Evolutionary conservation across 179 eudicot species (phyloP).

Genomic region (Spergularia azorica): DNA sequence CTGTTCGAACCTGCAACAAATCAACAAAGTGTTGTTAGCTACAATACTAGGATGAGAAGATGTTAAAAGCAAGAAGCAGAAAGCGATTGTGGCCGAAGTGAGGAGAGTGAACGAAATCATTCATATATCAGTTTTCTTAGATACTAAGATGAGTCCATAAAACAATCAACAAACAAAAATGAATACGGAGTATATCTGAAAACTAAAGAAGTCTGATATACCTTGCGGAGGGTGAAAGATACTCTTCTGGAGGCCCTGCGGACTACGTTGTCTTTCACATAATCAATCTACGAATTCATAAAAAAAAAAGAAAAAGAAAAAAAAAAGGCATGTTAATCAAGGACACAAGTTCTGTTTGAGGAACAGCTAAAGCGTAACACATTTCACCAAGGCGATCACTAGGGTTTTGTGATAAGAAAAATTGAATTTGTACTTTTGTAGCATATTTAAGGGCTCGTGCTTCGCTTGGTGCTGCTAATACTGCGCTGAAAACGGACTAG

Average conservation of each 20-base stretch:
- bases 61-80: too few species aligned
- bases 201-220: conserved; percentile 22
- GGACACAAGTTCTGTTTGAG: too few species aligned
- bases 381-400: too few species aligned
- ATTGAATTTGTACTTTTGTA: too few species aligned
- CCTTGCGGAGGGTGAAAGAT: conserved; percentile 95
- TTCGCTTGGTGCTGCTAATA: too few species aligned
- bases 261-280: conserved; percentile 60
- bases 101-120: neutral
- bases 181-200: neutral
- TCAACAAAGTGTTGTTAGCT: neutral
- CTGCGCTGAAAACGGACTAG: too few species aligned
- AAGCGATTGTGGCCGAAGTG: too few species aligned
- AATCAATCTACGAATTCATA: conserved; percentile 57
- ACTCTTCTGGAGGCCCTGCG: conserved; percentile 79
- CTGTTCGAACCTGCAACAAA: conserved; percentile 67
- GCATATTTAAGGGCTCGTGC: too few species aligned
- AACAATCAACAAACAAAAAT: neutral
- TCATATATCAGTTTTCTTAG: neutral
- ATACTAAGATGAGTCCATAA: neutral
- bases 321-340: neutral
- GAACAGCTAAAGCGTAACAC: too few species aligned
- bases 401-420: too few species aligned
- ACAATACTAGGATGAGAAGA: neutral
- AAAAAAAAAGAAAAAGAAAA: neutral